phyloP scores from a whole-genome alignment of 805 yeast genomes.

The Barnettozyma californica region DNA sequence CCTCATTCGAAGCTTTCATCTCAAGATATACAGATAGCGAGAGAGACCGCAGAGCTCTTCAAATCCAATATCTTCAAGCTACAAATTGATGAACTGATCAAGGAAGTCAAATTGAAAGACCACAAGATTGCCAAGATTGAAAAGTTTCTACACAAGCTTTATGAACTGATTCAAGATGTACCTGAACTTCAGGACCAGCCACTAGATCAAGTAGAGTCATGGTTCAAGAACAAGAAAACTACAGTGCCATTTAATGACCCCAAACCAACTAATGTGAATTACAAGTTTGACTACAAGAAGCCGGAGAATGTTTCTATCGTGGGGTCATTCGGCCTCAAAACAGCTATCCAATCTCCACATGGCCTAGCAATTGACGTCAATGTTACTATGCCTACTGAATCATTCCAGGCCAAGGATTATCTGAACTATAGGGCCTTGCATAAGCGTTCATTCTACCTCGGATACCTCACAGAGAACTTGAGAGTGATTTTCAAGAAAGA shows the following conservation, averaged over 20 bases:
- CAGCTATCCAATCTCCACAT: slow-evolving; percentile 60
- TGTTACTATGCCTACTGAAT: slow-evolving; percentile 69
- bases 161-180: slow-evolving; percentile 59
- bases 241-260: slow-evolving; percentile 88
- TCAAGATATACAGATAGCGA: slow-evolving; percentile 84
- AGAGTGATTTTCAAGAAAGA: slow-evolving; percentile 47
- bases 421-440: slow-evolving; percentile 85
- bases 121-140: slow-evolving; percentile 61
- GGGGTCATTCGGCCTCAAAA: slow-evolving; percentile 86
- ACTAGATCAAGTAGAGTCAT: slow-evolving; percentile 53
- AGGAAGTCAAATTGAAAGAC: slow-evolving; percentile 74
- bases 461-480: slow-evolving; percentile 67
- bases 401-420: slow-evolving; percentile 84
- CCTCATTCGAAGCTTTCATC: slow-evolving; percentile 38
- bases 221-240: slow-evolving; percentile 46
- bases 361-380: slow-evolving; percentile 74
- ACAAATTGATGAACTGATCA: slow-evolving; percentile 86
- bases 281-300: slow-evolving; percentile 59
- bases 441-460: slow-evolving; percentile 83
- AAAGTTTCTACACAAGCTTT: slow-evolving; percentile 67
- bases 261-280: slow-evolving; percentile 68
- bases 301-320: slow-evolving; percentile 77
- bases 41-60: slow-evolving; percentile 92
- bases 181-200: slow-evolving; percentile 50
- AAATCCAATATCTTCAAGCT: slow-evolving; percentile 92